phyloP scores from a whole-genome alignment of 2,329 filamentous ascomycete species.

The Fusarium xyrophilum region DNA sequence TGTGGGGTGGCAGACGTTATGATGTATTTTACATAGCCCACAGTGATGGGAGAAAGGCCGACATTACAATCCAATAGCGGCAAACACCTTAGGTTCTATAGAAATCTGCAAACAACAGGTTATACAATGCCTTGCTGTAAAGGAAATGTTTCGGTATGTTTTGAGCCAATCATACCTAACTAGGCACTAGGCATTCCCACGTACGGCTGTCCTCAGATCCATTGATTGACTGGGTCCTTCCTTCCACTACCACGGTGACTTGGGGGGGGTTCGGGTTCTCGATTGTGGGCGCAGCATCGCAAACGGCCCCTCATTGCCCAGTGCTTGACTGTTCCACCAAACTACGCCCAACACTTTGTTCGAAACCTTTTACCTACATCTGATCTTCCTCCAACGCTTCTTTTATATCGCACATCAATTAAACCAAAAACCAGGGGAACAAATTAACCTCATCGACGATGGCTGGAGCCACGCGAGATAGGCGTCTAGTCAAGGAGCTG shows the following conservation, averaged over 20 bases:
- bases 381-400: conserved; percentile 15
- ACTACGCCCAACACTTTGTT: not conserved
- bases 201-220: conserved; percentile 6
- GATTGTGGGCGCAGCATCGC: conserved; percentile 29
- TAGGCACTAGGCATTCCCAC: not conserved
- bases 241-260: not conserved
- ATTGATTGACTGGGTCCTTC: not conserved
- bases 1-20: too few relatives aligned
- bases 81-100: not conserved
- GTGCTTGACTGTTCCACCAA: conserved; percentile 20
- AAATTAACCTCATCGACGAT: conserved; percentile 37
- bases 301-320: conserved; percentile 31
- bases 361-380: conserved; percentile 24
- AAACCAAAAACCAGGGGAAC: not conserved
- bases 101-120: not conserved
- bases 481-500: conserved; percentile 66
- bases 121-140: not conserved
- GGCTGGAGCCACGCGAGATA: conserved; percentile 58
- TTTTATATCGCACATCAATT: not conserved
- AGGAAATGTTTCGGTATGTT: not conserved
- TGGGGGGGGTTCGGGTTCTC: not conserved
- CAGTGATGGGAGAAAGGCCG: too few relatives aligned
- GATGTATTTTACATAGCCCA: not conserved
- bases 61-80: not conserved
- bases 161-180: conserved; percentile 20